Base-by-base conservation (phyloP, 306 rosid species). In the Dicorynia guianensis region DNA sequence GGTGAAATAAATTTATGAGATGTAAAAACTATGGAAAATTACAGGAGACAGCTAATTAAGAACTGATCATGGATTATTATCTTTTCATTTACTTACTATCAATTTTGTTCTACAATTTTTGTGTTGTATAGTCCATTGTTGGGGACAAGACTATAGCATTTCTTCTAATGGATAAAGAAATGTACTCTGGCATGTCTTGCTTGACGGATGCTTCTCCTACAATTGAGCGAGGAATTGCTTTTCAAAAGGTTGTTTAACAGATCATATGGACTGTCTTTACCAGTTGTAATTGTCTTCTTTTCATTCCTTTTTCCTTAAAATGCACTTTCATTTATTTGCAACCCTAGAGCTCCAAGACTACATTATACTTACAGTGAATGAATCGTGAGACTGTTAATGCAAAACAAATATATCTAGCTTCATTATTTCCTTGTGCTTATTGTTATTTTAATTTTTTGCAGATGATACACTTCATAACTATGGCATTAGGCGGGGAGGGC, bases 401-500 rank as follows among this genome's bases (percentile, higher is more conserved):
- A 46, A 44, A 47, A 40, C 17, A 35, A 54, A 43, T 62, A 20
- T 18, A 38, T 15, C 35, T 63, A 39, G 77, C 67, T 65, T 25
- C 48, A 5, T 61, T 64, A 71, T 75, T 7, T 36, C 57, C 63
- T 52, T 69, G 18, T 67, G 67, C 65, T 82, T 75, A 72, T 74
- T 78, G 53, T 74, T 44, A 18, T 72, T 40, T 64, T 74, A 69
- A 18, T 78, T 59, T 54, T 82, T 83, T 72, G 65, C 88, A 94
- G 98, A 94, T 94, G 96, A 87, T 94, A 87, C 98, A 94, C 76
- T 92, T 94, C 80, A 70, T 94, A 79, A 90, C 98, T 63, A 87
- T 94, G 97, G 91, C 98, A 64, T 79, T 94, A 70, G 98, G 98
- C 67, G 98, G 98, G 54, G 98, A 92, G 68, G 97, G 98, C 75